These are phyloP conservation scores for Haematococcus sp. DNA, from an alignment of 139 green algal genomes.

Conservation along the genomic window DNA sequence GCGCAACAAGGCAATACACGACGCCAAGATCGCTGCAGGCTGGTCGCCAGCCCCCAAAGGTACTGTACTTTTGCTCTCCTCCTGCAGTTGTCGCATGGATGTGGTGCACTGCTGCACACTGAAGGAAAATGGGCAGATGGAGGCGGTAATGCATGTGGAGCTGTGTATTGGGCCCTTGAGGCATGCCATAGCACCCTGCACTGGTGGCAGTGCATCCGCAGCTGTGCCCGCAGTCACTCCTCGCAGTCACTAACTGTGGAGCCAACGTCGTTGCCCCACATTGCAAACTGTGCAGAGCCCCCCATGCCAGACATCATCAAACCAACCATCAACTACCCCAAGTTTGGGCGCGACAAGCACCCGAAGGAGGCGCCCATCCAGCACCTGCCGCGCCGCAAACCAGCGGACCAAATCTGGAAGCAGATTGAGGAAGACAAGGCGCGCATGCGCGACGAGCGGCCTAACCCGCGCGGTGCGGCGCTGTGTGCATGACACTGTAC, in stretches of 20 bases:
- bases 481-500: no score
- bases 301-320: conserved; percentile 9
- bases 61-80: not conserved
- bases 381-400: conserved; percentile 3
- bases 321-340: conserved; percentile 16
- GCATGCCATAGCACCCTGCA: no score
- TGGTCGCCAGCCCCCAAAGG: conserved; percentile 16
- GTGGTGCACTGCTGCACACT: no score
- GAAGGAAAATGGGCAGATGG: no score
- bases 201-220: no score
- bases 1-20: conserved; percentile 27
- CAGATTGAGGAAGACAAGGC: conserved; percentile 12
- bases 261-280: no score
- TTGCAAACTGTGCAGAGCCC: conserved; percentile 3
- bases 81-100: no score
- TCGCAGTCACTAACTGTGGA: no score
- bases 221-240: no score
- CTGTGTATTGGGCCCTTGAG: no score
- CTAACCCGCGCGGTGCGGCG: not conserved
- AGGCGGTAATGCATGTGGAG: no score
- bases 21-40: conserved; percentile 31
- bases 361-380: not conserved
- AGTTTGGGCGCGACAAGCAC: conserved; percentile 4
- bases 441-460: not conserved
- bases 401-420: conserved; percentile 9